Percentiles rank a stretch among this genome's conserved stretches.
Conservation (phyloP, 306 rosid genomes). For the Glycine tomentella region DNA sequence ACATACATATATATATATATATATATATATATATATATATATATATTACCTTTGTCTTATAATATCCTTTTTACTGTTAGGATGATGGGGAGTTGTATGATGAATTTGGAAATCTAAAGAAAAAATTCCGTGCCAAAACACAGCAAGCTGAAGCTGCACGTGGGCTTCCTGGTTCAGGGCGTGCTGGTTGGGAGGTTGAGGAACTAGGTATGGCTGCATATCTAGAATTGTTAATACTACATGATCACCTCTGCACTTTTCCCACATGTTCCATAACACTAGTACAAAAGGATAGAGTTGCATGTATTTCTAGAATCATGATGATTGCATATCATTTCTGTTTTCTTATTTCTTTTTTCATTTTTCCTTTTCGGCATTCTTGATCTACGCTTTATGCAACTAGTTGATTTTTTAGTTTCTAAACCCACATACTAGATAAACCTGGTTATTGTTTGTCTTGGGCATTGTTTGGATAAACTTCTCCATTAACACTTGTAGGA, state of each 20-base stretch:
- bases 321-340: background rate
- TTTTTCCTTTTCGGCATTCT: background rate
- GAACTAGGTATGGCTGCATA: slow-evolving; percentile 74
- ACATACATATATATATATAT: too few species aligned
- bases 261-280: background rate
- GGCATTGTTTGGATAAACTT: too few species aligned
- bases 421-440: slow-evolving; percentile 13
- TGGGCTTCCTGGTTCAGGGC: slow-evolving; percentile 91
- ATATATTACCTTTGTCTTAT: slow-evolving; percentile 31
- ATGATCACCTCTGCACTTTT: background rate
- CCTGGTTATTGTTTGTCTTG: slow-evolving; percentile 17
- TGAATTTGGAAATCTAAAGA: slow-evolving; percentile 98
- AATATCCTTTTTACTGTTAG: slow-evolving; percentile 51
- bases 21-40: background rate
- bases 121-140: slow-evolving; percentile 92
- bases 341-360: background rate
- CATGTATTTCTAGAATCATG: slow-evolving; percentile 16
- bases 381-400: background rate
- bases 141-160: slow-evolving; percentile 84
- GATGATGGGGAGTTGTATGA: slow-evolving; percentile 98
- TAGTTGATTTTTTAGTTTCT: background rate
- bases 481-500: too few species aligned
- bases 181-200: slow-evolving; percentile 99
- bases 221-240: slow-evolving; percentile 18
- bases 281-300: too few species aligned